These are phyloP conservation scores for Nakazawaea siamensis DNA, from an alignment of 805 yeast genomes.

Conservation along the genomic window DNA sequence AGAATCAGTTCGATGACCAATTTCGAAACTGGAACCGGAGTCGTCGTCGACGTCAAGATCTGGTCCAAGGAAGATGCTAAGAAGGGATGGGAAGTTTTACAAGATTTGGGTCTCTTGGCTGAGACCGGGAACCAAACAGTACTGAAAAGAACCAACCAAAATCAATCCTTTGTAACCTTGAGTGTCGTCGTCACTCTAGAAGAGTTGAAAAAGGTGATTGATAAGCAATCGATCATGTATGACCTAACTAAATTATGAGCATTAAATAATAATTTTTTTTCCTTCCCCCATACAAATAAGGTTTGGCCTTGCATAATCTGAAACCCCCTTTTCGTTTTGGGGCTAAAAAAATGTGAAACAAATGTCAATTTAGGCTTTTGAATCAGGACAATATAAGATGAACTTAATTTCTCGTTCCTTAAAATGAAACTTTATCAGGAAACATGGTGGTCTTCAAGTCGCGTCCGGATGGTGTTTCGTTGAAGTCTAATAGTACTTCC, in stretches of 20 bases:
- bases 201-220: slow-evolving; percentile 6
- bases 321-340: not conserved
- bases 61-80: slow-evolving; percentile 48
- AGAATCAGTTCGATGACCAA: slow-evolving; percentile 18
- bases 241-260: slow-evolving; percentile 2
- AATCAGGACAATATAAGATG: too few relatives aligned
- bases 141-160: slow-evolving; percentile 3
- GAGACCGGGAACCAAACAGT: not conserved
- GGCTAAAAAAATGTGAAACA: not conserved
- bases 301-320: not conserved
- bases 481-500: too few relatives aligned
- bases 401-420: too few relatives aligned
- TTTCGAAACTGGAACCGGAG: slow-evolving; percentile 22
- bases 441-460: too few relatives aligned
- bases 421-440: too few relatives aligned
- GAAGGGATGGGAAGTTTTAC: slow-evolving; percentile 8
- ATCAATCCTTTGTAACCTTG: slow-evolving; percentile 4
- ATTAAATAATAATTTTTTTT: too few relatives aligned
- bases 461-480: too few relatives aligned
- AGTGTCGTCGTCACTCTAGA: slow-evolving; percentile 6
- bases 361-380: too few relatives aligned
- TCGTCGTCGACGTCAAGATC: slow-evolving; percentile 36
- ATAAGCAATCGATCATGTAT: slow-evolving; percentile 1
- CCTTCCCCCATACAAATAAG: not conserved
- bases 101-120: not conserved